These are phyloP conservation scores for Tranzscheliella williamsii DNA, from an alignment of 1,284 basidiomycete genomes.

Conservation along the genomic window DNA sequence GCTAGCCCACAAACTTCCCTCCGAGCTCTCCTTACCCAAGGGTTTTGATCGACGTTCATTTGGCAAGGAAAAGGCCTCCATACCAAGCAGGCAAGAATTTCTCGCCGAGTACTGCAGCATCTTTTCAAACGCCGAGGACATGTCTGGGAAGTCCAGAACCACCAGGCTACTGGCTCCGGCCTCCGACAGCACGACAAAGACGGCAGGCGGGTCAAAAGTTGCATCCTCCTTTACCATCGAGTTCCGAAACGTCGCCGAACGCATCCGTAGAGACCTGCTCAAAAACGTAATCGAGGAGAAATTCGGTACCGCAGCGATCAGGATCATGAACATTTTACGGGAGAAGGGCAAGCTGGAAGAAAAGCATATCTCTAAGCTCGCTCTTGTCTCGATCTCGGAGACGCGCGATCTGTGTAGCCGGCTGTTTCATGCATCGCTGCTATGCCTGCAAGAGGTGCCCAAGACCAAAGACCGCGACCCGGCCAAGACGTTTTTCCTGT, in stretches of 20 bases:
- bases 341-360: slow-evolving; percentile 95
- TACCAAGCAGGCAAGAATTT: slow-evolving; percentile 42
- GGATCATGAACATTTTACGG: slow-evolving; percentile 79
- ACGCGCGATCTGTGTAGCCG: slow-evolving; percentile 78
- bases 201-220: slow-evolving; percentile 41
- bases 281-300: slow-evolving; percentile 80
- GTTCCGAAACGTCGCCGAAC: slow-evolving; percentile 74
- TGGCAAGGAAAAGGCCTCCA: slow-evolving; percentile 19
- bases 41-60: slow-evolving; percentile 60
- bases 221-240: slow-evolving; percentile 69
- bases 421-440: slow-evolving; percentile 63
- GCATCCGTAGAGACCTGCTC: slow-evolving; percentile 74
- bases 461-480: slow-evolving; percentile 56
- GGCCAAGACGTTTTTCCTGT: slow-evolving; percentile 57
- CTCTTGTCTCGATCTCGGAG: slow-evolving; percentile 87
- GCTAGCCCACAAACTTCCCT: slow-evolving; percentile 61
- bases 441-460: slow-evolving; percentile 58
- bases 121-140: slow-evolving; percentile 77
- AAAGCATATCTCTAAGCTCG: slow-evolving; percentile 89
- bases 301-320: slow-evolving; percentile 81
- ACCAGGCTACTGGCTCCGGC: slow-evolving; percentile 58
- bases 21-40: slow-evolving; percentile 63
- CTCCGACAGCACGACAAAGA: slow-evolving; percentile 36
- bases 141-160: slow-evolving; percentile 71
- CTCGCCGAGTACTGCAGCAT: slow-evolving; percentile 71